Evolutionary conservation across 176 grass and related monocot species (phyloP).

Genomic region (Chrysopogon serrulatus): DNA sequence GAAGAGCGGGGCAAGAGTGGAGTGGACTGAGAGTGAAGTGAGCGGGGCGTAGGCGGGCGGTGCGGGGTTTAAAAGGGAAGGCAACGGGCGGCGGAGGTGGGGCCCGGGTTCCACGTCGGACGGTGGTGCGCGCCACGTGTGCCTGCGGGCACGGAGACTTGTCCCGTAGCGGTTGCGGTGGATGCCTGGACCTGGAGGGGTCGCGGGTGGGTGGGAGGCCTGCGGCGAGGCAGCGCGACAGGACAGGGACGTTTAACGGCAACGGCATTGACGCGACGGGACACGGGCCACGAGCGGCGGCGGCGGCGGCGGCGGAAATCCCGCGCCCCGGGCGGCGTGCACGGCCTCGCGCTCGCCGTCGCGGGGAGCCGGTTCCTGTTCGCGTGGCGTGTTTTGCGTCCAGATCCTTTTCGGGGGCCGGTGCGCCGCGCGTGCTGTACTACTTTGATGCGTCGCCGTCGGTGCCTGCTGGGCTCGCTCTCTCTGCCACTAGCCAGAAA

Average conservation of each 20-base stretch:
- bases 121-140: constrained; percentile 21
- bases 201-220: too few species aligned
- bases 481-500: too few species aligned
- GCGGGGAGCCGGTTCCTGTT: neutral
- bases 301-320: constrained; percentile 17
- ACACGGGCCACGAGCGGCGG: neutral
- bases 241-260: constrained; percentile 9
- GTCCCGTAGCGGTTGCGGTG: constrained; percentile 19
- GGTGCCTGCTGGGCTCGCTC: neutral
- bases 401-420: neutral
- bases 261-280: constrained; percentile 20
- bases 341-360: neutral
- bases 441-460: neutral
- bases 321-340: neutral
- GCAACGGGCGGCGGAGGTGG: constrained; percentile 27
- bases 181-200: neutral
- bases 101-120: constrained; percentile 39
- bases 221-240: neutral
- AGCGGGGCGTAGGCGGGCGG: neutral
- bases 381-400: neutral
- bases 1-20: neutral
- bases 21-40: neutral
- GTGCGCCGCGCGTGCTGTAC: neutral
- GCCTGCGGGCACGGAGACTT: constrained; percentile 34
- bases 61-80: constrained; percentile 30